phyloP scores from a whole-genome alignment of 164 flowering plant species.

The Buxus sempervirens region DNA sequence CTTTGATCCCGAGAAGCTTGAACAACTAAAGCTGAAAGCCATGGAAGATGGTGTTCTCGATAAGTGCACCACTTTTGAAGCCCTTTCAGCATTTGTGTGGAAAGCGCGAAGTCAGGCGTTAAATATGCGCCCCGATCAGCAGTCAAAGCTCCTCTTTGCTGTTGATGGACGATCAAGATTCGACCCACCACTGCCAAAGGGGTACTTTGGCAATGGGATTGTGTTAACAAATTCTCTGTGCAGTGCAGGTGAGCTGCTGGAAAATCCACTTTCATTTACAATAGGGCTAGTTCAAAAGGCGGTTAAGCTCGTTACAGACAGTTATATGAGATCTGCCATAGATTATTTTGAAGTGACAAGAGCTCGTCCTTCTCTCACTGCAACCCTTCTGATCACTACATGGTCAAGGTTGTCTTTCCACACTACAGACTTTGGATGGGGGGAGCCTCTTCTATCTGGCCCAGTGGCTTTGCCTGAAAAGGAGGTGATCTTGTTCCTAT shows the following conservation, averaged over 20 bases:
- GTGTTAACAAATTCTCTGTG: slow-evolving; percentile 69
- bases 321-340: slow-evolving; percentile 81
- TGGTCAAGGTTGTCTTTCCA: slow-evolving; percentile 86
- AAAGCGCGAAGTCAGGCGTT: slow-evolving; percentile 57
- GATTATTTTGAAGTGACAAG: slow-evolving; percentile 80
- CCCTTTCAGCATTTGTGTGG: slow-evolving; percentile 88
- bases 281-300: slow-evolving; percentile 62
- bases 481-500: slow-evolving; percentile 70
- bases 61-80: slow-evolving; percentile 84
- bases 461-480: slow-evolving; percentile 86
- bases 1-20: slow-evolving; percentile 65
- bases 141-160: slow-evolving; percentile 84
- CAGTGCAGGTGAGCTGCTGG: slow-evolving; percentile 52
- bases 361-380: slow-evolving; percentile 68
- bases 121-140: slow-evolving; percentile 61
- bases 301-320: slow-evolving; percentile 52
- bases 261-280: slow-evolving; percentile 52
- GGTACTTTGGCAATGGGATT: slow-evolving; percentile 82
- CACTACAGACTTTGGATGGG: slow-evolving; percentile 88
- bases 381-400: slow-evolving; percentile 73
- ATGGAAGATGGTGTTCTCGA: slow-evolving; percentile 46
- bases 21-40: slow-evolving; percentile 49
- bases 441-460: slow-evolving; percentile 71
- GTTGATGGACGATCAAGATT: slow-evolving; percentile 81
- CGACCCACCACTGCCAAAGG: slow-evolving; percentile 64